A percentile compares a stretch with the other conserved stretches of the same genome.
These are phyloP conservation scores for Byssoonygena ceratinophila DNA, from an alignment of 2,329 filamentous ascomycete genomes.

Conservation along the genomic window DNA sequence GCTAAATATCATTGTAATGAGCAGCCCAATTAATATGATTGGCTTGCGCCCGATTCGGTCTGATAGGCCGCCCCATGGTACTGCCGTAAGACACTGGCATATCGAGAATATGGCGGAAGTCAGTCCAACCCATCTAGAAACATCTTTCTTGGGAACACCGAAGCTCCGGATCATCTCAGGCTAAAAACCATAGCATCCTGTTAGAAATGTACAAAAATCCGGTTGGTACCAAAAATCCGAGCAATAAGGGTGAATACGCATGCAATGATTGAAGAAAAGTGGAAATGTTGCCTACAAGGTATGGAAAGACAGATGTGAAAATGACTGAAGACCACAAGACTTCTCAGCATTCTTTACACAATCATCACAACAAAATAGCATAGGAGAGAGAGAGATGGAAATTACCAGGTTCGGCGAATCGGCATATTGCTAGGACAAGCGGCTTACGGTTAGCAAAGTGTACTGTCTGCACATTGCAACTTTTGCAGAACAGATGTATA, in stretches of 20 bases:
- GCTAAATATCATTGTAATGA: constrained; percentile 71
- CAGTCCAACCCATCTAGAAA: constrained; percentile 72
- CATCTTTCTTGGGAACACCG: constrained; percentile 53
- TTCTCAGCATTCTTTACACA: constrained; percentile 12
- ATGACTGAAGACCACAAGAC: constrained; percentile 30
- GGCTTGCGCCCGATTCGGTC: constrained; percentile 75
- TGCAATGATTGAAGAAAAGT: not conserved
- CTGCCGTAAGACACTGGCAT: constrained; percentile 59
- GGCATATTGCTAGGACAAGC: constrained; percentile 52
- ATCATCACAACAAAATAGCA: not conserved
- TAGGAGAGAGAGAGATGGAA: constrained; percentile 24
- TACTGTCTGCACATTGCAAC: too few relatives aligned
- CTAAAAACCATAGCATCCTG: constrained; percentile 28
- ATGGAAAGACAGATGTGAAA: constrained; percentile 59
- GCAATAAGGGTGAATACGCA: constrained; percentile 6
- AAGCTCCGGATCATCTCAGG: constrained; percentile 79
- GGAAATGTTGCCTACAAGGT: constrained; percentile 33
- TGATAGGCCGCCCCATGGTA: constrained; percentile 65
- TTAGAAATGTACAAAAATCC: constrained; percentile 14
- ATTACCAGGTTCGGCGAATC: constrained; percentile 60
- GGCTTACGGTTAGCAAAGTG: constrained; percentile 9
- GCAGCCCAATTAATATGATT: constrained; percentile 61
- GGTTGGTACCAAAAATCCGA: not conserved
- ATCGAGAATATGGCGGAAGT: constrained; percentile 63
- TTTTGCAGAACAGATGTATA: too few relatives aligned